A percentile compares a stretch with the other conserved stretches of the same genome.
These are phyloP conservation scores for Lecanosticta acicola DNA, from an alignment of 2,329 filamentous ascomycete genomes.

Conservation along the genomic window DNA sequence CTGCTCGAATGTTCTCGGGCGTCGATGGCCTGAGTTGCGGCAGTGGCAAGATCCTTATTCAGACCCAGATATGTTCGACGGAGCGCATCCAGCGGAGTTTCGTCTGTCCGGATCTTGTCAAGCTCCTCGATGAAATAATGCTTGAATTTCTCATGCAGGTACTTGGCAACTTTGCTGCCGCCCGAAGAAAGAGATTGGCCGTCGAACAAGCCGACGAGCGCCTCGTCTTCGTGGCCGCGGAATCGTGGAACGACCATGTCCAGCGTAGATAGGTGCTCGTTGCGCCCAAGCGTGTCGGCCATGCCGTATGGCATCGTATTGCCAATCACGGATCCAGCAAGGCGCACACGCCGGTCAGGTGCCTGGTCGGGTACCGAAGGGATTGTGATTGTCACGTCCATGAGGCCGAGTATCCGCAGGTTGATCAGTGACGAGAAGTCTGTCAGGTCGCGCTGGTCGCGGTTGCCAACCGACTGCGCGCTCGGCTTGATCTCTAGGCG, in stretches of 20 bases:
- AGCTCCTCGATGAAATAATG: slow-evolving; percentile 77
- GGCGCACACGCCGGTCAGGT: slow-evolving; percentile 89
- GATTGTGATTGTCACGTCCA: slow-evolving; percentile 95
- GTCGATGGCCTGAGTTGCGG: slow-evolving; percentile 73
- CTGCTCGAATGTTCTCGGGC: slow-evolving; percentile 55
- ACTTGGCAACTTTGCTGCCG: slow-evolving; percentile 94
- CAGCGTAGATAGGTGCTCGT: slow-evolving; percentile 91
- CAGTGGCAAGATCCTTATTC: slow-evolving; percentile 89
- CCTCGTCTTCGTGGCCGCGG: slow-evolving; percentile 82
- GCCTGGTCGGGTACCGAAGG: slow-evolving; percentile 91
- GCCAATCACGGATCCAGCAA: slow-evolving; percentile 90
- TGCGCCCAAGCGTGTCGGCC: slow-evolving; percentile 88
- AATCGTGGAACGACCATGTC: slow-evolving; percentile 93
- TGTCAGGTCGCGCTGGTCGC: slow-evolving; percentile 67
- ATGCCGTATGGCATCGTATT: slow-evolving; percentile 84
- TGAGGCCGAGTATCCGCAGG: slow-evolving; percentile 81
- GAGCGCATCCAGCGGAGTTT: slow-evolving; percentile 76
- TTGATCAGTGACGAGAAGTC: slow-evolving; percentile 84
- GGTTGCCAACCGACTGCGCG: slow-evolving; percentile 43
- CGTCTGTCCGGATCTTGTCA: slow-evolving; percentile 59
- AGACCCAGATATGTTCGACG: slow-evolving; percentile 79
- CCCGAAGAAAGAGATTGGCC: slow-evolving; percentile 82
- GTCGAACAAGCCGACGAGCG: slow-evolving; percentile 90
- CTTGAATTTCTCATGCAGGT: slow-evolving; percentile 91
- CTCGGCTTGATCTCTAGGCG: slow-evolving; percentile 79